phyloP scores from a whole-genome alignment of 441 rosid species.

The Populus trichocarpa region DNA sequence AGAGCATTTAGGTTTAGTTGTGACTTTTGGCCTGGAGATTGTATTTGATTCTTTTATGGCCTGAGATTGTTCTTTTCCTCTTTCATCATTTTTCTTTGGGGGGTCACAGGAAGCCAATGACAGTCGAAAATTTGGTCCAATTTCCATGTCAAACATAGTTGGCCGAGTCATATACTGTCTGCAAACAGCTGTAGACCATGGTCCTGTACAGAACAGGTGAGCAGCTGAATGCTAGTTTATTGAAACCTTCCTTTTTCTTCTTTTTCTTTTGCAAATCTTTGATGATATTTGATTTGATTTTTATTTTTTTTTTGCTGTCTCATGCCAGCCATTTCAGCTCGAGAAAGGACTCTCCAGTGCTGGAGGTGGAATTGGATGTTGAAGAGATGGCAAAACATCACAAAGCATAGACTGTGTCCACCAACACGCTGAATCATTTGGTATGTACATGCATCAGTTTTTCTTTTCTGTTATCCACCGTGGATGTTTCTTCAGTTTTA shows the following conservation, averaged over 20 bases:
- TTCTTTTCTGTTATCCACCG: slow-evolving; percentile 1
- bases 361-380: slow-evolving; percentile 87
- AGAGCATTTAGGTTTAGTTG: background rate
- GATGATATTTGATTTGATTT: slow-evolving; percentile 1
- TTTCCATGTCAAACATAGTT: slow-evolving; percentile 63
- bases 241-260: background rate
- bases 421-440: slow-evolving; percentile 8
- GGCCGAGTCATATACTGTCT: slow-evolving; percentile 87
- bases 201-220: slow-evolving; percentile 88
- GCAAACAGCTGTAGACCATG: slow-evolving; percentile 83
- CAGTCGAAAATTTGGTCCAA: slow-evolving; percentile 86
- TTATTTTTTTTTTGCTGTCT: slow-evolving; percentile 1
- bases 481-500: slow-evolving; percentile 4
- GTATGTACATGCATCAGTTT: slow-evolving; percentile 12
- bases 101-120: slow-evolving; percentile 78
- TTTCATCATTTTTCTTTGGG: background rate
- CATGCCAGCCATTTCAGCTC: slow-evolving; percentile 53
- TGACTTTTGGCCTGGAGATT: background rate
- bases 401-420: slow-evolving; percentile 38
- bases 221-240: slow-evolving; percentile 7
- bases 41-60: background rate
- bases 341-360: slow-evolving; percentile 64
- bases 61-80: background rate
- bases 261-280: too few species aligned
- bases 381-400: slow-evolving; percentile 83